Conservation (phyloP, 2,329 filamentous ascomycete species). For the Purpureocillium lavendulum region DNA sequence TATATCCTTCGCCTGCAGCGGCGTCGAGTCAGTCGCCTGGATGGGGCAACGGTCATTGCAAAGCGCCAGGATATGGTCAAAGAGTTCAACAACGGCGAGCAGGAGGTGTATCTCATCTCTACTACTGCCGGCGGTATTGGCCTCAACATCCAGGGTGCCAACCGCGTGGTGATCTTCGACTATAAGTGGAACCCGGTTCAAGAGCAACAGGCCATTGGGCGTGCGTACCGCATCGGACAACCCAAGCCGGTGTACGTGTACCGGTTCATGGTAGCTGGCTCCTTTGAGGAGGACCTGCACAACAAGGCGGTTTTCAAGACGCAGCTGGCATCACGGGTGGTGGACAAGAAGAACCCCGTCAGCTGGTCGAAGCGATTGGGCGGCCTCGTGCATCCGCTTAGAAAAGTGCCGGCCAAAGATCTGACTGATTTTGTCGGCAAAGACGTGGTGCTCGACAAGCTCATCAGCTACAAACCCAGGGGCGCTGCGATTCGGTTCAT, state of each 20-base stretch:
- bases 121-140: conserved; percentile 76
- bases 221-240: conserved; percentile 81
- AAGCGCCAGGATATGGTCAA: conserved; percentile 57
- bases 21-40: conserved; percentile 50
- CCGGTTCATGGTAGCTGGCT: conserved; percentile 68
- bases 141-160: conserved; percentile 76
- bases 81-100: conserved; percentile 52
- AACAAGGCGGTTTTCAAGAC: conserved; percentile 74
- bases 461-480: conserved; percentile 26
- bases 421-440: conserved; percentile 47
- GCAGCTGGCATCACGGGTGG: conserved; percentile 68
- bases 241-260: conserved; percentile 77
- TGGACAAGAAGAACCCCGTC: conserved; percentile 75
- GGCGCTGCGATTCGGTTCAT: conserved; percentile 43
- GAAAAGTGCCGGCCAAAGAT: conserved; percentile 40
- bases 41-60: conserved; percentile 51
- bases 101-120: conserved; percentile 69
- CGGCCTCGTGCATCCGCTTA: conserved; percentile 53
- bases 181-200: conserved; percentile 71
- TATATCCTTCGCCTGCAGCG: conserved; percentile 40
- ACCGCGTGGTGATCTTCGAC: conserved; percentile 80
- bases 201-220: conserved; percentile 81
- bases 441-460: conserved; percentile 50
- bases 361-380: conserved; percentile 50
- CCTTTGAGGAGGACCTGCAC: conserved; percentile 67